Evolutionary conservation across 352 stramenopile genomes (phyloP).

Genomic region (Globisporangium uncinulatum): DNA sequence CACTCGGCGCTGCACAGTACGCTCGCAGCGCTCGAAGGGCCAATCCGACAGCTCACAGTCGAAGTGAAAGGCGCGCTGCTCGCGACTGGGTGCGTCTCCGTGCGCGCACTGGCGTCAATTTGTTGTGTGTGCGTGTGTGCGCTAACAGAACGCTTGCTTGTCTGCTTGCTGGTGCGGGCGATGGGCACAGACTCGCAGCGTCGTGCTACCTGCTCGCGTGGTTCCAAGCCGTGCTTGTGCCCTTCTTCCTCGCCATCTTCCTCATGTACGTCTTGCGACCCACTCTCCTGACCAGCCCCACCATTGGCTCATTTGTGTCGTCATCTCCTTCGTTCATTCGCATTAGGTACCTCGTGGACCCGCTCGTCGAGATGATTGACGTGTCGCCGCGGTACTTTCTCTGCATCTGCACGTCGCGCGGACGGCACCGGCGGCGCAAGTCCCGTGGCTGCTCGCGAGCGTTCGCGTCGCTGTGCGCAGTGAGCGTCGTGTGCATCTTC

Average conservation of each 20-base stretch:
- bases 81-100: slow-evolving; percentile 51
- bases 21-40: slow-evolving; percentile 47
- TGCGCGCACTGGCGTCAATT: neutral
- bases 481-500: slow-evolving; percentile 84
- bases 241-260: slow-evolving; percentile 87
- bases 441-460: slow-evolving; percentile 79
- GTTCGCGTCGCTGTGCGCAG: slow-evolving; percentile 74
- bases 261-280: slow-evolving; percentile 49
- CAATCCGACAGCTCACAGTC: slow-evolving; percentile 65
- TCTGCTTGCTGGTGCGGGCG: neutral
- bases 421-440: slow-evolving; percentile 63
- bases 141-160: neutral
- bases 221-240: slow-evolving; percentile 81
- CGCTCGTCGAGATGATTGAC: slow-evolving; percentile 84
- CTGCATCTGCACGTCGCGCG: slow-evolving; percentile 76
- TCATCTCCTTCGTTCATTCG: neutral
- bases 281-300: too few species aligned
- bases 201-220: slow-evolving; percentile 78
- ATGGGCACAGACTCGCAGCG: slow-evolving; percentile 42
- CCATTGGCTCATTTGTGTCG: too few species aligned
- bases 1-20: slow-evolving; percentile 30
- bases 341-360: slow-evolving; percentile 73
- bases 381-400: slow-evolving; percentile 85
- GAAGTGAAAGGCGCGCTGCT: slow-evolving; percentile 82
- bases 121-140: neutral